Base-by-base conservation (phyloP, 2,329 filamentous ascomycete species). In the Sclerotinia spermophila region DNA sequence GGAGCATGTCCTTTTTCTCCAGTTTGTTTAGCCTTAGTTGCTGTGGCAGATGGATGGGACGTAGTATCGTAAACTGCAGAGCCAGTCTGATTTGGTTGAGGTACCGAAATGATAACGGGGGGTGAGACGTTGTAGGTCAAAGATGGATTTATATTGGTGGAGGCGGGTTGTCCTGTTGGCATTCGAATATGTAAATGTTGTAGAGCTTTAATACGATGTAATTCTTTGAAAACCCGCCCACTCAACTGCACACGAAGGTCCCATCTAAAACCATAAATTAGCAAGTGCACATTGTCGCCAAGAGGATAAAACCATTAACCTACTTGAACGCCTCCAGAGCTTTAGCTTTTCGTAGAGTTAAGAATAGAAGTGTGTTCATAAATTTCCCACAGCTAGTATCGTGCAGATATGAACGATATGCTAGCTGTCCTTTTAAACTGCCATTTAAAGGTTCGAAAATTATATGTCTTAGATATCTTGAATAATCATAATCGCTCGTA, bases 401-500 rank as follows among this genome's bases (percentile, higher is more conserved):
- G 75, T 86, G 86, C 11, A 85, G 80, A 73, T 88, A 89, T 1
- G 83, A 80, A 69, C 84, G 83, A 75, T 87, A 87, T 33, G 84
- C 82, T 27, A 80, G 77, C 74, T 88, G 85, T n/a, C 83, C 85
- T 77, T 85, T 86, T 67, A 81, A 78, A 13, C 86, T 86, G 15
- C 82, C 81, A 72, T 82, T 85, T 38, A 86, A 79, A 1, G 86
- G 87, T 73, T 89, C 87, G 72, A 90, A 82, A 44, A 81, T 83
- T 51, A 90, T 80, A 70, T 86, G 83, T 72, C 83, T 83, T 42
- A 90, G 80, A 76, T 89, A 84, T 73, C 84, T 80, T 38, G 86
- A 86, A 79, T 90, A 90, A 78, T 90, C 82, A 79, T 89, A 89
- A 42, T 89, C 84, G 81, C 87, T 90, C 0, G 87, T 87, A 42